phyloP scores from a whole-genome alignment of 345 rosid species.

The Populus tremula region DNA sequence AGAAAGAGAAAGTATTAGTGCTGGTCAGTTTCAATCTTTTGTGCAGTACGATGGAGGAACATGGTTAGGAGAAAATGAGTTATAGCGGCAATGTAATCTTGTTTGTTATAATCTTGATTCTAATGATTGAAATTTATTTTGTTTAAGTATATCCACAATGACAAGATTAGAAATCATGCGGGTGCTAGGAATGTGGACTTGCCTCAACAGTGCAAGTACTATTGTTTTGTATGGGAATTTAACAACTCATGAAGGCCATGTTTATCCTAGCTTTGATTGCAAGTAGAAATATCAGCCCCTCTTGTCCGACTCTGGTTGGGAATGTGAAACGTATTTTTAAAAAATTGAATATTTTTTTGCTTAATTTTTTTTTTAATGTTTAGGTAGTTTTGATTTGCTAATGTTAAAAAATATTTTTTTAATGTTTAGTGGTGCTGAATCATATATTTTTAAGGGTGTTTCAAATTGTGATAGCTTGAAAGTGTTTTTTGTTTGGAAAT shows the following conservation, averaged over 20 bases:
- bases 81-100: constrained; percentile 5
- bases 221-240: background rate
- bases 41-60: constrained; percentile 13
- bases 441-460: too few relatives aligned
- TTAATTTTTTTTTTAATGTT: too few relatives aligned
- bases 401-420: too few relatives aligned
- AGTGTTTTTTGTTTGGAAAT: too few relatives aligned
- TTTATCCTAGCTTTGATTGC: background rate
- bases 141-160: constrained; percentile 6
- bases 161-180: background rate
- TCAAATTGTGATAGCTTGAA: too few relatives aligned
- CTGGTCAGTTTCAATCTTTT: background rate
- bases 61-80: constrained; percentile 17
- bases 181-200: background rate
- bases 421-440: too few relatives aligned
- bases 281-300: background rate
- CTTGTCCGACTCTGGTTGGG: too few relatives aligned
- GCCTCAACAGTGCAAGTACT: background rate
- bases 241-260: background rate
- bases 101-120: constrained; percentile 6
- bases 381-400: too few relatives aligned
- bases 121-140: constrained; percentile 8
- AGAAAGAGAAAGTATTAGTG: constrained; percentile 62
- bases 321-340: too few relatives aligned
- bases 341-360: too few relatives aligned